These are phyloP conservation scores for Rutstroemia sp. DNA, from an alignment of 2,329 filamentous ascomycete genomes.

Conservation along the genomic window DNA sequence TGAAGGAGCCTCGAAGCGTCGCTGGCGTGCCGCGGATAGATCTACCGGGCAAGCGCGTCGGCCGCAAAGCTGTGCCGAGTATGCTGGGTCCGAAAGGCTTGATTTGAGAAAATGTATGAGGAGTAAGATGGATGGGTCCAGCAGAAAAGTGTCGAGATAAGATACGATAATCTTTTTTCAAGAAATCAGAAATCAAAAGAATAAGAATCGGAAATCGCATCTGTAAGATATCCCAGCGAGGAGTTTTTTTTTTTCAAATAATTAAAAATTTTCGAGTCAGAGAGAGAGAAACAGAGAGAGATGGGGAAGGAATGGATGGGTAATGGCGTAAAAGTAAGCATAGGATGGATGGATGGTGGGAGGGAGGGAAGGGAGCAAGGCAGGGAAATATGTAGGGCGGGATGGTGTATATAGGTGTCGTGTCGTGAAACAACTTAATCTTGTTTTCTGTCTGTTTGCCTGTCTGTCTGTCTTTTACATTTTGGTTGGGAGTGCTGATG, in stretches of 20 bases:
- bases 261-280: background rate
- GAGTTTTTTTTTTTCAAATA: background rate
- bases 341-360: too few species aligned
- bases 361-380: too few species aligned
- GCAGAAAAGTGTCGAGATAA: too few species aligned
- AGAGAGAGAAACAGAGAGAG: too few species aligned
- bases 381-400: background rate
- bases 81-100: constrained; percentile 20
- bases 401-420: background rate
- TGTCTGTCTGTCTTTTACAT: too few species aligned
- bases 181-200: background rate
- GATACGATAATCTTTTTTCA: too few species aligned
- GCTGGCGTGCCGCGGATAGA: constrained; percentile 69
- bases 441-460: too few species aligned
- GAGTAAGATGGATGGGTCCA: background rate
- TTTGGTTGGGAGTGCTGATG: too few species aligned
- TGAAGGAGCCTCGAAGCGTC: constrained; percentile 87
- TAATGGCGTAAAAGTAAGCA: too few species aligned
- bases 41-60: constrained; percentile 26
- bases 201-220: background rate
- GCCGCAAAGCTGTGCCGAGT: constrained; percentile 31
- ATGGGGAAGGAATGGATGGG: too few species aligned
- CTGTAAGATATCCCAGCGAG: background rate
- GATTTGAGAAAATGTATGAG: background rate
- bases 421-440: too few species aligned